A percentile compares a stretch with the other conserved stretches of the same genome.
These are phyloP conservation scores for Trichophyton equinum DNA, from an alignment of 2,329 filamentous ascomycete genomes.

Conservation along the genomic window DNA sequence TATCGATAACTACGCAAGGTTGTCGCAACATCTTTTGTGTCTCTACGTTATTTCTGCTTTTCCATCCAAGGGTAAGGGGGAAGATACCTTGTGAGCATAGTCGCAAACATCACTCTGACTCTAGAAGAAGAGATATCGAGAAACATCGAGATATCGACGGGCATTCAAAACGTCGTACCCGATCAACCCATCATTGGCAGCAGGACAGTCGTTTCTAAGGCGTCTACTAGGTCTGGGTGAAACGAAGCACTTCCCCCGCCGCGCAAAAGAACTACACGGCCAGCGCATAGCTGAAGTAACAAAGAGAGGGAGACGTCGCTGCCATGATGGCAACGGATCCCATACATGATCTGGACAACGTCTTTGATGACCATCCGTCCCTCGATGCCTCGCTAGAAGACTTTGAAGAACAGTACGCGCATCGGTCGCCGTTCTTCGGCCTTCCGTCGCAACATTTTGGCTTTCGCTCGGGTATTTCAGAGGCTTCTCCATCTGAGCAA, in stretches of 20 bases:
- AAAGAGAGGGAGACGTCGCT: conserved; percentile 3
- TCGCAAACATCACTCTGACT: not conserved
- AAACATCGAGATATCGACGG: not conserved
- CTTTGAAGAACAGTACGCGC: conserved; percentile 41
- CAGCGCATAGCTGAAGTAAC: not conserved
- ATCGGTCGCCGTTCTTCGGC: conserved; percentile 35
- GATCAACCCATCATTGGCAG: not conserved
- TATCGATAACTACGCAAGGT: not conserved
- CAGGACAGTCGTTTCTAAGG: not conserved
- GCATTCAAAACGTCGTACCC: not conserved
- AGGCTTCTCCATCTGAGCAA: conserved; percentile 31
- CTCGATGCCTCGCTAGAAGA: conserved; percentile 50
- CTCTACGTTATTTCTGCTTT: not conserved
- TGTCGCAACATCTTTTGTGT: not conserved
- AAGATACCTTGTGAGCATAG: not conserved
- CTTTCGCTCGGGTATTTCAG: conserved; percentile 45
- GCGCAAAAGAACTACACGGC: conserved; percentile 1
- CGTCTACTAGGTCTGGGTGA: not conserved
- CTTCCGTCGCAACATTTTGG: conserved; percentile 50
- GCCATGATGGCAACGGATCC: conserved; percentile 12
- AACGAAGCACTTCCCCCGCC: not conserved
- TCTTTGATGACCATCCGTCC: conserved; percentile 48
- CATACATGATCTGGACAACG: conserved; percentile 34
- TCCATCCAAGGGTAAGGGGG: not conserved
- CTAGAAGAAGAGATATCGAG: not conserved